Evolutionary conservation across 352 stramenopile genomes (phyloP), one percentile per base, ranked within the genome.

Genomic region (Phytopythium ostracodes): DNA sequence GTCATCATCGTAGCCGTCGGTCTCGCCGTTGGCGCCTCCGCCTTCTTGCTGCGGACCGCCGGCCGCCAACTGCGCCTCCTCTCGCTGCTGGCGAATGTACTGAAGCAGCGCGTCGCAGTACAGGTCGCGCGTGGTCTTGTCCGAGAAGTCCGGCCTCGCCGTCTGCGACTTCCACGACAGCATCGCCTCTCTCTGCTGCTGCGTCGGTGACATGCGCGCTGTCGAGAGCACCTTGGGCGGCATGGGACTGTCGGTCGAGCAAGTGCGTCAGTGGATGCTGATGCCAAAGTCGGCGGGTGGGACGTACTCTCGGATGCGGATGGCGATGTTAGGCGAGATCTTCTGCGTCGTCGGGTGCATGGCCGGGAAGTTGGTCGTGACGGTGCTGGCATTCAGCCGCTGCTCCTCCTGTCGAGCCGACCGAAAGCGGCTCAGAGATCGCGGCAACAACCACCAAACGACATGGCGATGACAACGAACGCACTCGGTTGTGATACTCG

Each of bases 321-420:
- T 88, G n/a, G 58, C 56, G 36, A 74, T 84, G 14, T 65, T 67
- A 6, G 76, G 70, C 9, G 77, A 88, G 53, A 91, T 92, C 57
- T 77, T 81, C 47, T 88, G 77, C 2, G 84, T 92, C 29, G 71
- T 71, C n/a, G 81, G 82, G 51, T 92, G 84, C 84, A 93, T 91
- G 11, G 79, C 84, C 22, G 84, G 82, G 44, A 92, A 93, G 57
- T 91, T 91, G 18, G 84, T 93, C 27, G 69, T 84, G 18, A 73
- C 77, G 0, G 78, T 91, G 44, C 66, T 83, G 36, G 82, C 80
- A 25, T 89, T 73, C 7, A 89, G 68, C 17, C 84, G 78, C 50
- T 81, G 73, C 20, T 79, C 76, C 68, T 89, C 79, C 84, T 93
- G 58, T 9, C 25, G 20, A 42, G 29, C 25, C 46, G 29, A 33